Evolutionary conservation across 306 rosid species (phyloP).

Genomic region (Betula pendula): DNA sequence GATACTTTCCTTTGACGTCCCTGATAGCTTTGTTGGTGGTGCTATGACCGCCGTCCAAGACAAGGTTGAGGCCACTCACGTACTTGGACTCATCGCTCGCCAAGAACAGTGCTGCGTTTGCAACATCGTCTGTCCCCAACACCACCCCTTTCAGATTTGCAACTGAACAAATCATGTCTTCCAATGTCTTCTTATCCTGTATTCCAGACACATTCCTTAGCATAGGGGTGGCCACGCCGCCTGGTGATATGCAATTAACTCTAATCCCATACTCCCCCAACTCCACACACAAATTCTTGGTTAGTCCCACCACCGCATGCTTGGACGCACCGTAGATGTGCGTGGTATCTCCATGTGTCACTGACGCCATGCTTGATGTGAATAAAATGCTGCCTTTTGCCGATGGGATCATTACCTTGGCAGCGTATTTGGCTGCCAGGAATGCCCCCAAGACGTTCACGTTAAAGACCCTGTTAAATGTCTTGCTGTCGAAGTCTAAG

Average conservation of each 20-base stretch:
- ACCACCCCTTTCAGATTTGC: slow-evolving; percentile 21
- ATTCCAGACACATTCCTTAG: neutral
- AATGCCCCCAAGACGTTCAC: slow-evolving; percentile 12
- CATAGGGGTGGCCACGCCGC: neutral
- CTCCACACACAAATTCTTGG: neutral
- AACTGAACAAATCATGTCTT: slow-evolving; percentile 22
- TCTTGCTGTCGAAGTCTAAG: neutral
- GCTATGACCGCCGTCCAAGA: no score
- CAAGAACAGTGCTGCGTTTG: slow-evolving; percentile 15
- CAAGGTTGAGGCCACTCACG: slow-evolving; percentile 23
- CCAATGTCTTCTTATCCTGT: slow-evolving; percentile 3
- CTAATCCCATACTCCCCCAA: neutral
- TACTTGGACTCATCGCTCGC: slow-evolving; percentile 29
- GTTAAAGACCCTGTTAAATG: neutral
- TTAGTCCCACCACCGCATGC: neutral
- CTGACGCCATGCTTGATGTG: neutral
- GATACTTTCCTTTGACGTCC: no score
- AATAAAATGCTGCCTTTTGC: neutral
- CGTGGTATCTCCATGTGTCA: neutral
- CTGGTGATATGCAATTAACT: neutral
- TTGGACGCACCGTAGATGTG: neutral
- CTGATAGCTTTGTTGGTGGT: no score
- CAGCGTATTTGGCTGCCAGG: slow-evolving; percentile 37
- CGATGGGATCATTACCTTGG: slow-evolving; percentile 31
- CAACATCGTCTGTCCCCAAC: neutral